Base-by-base conservation (phyloP, 2,329 filamentous ascomycete genomes). In the Colletotrichum sp. region DNA sequence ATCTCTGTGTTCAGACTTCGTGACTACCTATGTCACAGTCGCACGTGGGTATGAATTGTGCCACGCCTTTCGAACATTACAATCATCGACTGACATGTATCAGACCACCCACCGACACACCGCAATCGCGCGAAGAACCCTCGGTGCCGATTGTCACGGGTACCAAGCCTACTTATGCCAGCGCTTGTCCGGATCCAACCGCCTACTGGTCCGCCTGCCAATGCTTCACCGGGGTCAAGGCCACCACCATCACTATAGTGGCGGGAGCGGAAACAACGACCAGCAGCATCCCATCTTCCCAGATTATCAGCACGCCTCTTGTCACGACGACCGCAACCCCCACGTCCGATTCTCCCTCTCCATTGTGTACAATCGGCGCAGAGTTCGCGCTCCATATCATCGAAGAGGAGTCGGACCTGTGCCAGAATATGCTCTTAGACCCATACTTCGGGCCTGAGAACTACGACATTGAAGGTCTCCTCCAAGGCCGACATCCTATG, bases 151-250 rank as follows among this genome's bases (percentile, higher is more conserved):
- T 55, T 16, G 32, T 72, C 12, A 68, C 73, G 9, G 73, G 57
- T 24, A 68, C 36, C 15, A 68, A 65, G 57, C 78, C 78, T 9
- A 67, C 65, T 8, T 79, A 77, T 32, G 78, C 78, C 68, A 76
- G 70, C 57, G 62, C 62, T 48, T 79, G 78, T 44, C 10, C 70
- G 9, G 72, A 78, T 36, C 32, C 63, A 8, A 69, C 55, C 5
- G 68, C 65, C 8, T 79, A 79, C 68, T 79, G 77, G 75, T 74
- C 67, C 18, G 78, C 78, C 6, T 79, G 78, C 57, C 77, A 79
- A 69, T 79, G 78, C 68, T 79, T 79, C 71, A 28, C 28, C 7
- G 78, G 77, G 22, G 68, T 78, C 70, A 63, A 32, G 22, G 60
- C 77, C 13, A 78, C 77, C 1, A 74, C 74, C 39, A 52, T 77